phyloP scores from a whole-genome alignment of 106 monocot genomes.

The Dendrobium officinale region DNA sequence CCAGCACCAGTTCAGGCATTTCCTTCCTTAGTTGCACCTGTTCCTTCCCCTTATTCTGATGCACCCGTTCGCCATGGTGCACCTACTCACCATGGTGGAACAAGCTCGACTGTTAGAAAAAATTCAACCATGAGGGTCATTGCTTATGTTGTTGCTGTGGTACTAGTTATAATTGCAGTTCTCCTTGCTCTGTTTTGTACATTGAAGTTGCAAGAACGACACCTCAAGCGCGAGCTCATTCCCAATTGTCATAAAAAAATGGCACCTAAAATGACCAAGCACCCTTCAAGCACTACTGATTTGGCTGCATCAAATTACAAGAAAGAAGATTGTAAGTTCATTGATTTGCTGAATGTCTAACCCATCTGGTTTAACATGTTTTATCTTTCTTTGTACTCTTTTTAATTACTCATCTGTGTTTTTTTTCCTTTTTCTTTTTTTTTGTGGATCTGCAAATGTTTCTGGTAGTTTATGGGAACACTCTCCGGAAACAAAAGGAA shows the following conservation, averaged over 20 bases:
- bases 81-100: conserved; percentile 17
- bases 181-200: conserved; percentile 13
- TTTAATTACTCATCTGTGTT: background rate
- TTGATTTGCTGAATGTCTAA: background rate
- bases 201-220: conserved; percentile 25
- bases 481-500: conserved; percentile 5
- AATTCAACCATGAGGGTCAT: conserved; percentile 24
- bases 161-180: conserved; percentile 19
- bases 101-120: conserved; percentile 6
- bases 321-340: conserved; percentile 16
- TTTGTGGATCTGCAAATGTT: background rate
- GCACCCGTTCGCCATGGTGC: conserved; percentile 13
- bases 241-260: background rate
- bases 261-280: conserved; percentile 3
- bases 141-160: conserved; percentile 26
- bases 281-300: background rate
- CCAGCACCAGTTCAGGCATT: conserved; percentile 8
- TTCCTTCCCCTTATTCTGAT: conserved; percentile 15
- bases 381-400: background rate
- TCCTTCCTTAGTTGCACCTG: conserved; percentile 6
- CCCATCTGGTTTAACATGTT: background rate
- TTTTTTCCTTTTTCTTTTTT: background rate
- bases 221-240: background rate
- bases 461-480: background rate
- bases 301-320: conserved; percentile 5